phyloP scores from a whole-genome alignment of 225 moss, liverwort and hornwort species.

The Pseudisothecium myosuroides region DNA sequence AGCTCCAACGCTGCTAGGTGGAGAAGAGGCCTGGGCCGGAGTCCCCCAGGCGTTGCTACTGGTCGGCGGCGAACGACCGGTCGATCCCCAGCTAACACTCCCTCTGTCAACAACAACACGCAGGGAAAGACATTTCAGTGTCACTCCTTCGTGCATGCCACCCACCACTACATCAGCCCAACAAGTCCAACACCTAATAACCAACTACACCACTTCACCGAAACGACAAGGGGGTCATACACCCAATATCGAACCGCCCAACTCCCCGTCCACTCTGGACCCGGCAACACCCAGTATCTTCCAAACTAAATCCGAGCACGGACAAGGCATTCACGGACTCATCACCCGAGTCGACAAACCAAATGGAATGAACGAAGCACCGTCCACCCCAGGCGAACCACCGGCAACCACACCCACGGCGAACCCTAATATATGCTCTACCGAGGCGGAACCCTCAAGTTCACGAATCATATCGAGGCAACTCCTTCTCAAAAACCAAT shows the following conservation, averaged over 20 bases:
- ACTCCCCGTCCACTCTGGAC: neutral
- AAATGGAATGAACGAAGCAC: neutral
- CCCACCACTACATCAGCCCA: neutral
- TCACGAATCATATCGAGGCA: neutral
- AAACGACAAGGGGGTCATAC: neutral
- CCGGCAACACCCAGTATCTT: neutral
- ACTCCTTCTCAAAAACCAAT: neutral
- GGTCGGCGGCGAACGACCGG: conserved; percentile 79
- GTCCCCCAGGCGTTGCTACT: conserved; percentile 65
- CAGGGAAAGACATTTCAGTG: neutral
- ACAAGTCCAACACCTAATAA: neutral
- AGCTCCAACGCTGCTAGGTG: conserved; percentile 52
- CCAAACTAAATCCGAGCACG: neutral
- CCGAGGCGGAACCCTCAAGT: neutral
- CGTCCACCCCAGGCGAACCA: too few species aligned
- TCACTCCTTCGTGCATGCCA: neutral
- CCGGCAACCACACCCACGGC: too few species aligned
- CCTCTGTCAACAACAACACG: conserved; percentile 38
- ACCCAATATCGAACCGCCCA: neutral
- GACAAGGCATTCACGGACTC: neutral
- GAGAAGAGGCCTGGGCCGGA: conserved; percentile 71
- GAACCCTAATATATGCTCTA: neutral
- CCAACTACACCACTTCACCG: neutral
- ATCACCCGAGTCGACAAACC: neutral
- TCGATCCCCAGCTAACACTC: conserved; percentile 86